Conservation (phyloP, 2,329 filamentous ascomycete species). For the Fusarium cyanostomum region DNA sequence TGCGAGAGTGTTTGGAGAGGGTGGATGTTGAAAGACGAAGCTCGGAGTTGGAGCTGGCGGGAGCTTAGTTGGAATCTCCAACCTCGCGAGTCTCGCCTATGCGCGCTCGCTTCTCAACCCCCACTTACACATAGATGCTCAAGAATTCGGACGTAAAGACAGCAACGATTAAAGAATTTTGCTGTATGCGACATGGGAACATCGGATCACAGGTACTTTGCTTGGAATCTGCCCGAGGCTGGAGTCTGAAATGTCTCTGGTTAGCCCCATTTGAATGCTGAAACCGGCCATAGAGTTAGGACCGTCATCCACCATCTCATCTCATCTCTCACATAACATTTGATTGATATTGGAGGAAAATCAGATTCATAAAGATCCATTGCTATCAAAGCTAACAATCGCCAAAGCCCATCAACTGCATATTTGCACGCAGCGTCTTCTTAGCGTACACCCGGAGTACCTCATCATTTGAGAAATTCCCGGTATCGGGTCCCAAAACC, state of each 20-base stretch:
- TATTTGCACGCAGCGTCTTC: conserved; percentile 7
- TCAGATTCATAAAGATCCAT: background rate
- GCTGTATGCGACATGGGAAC: background rate
- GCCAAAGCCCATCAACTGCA: conserved; percentile 13
- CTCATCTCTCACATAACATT: background rate
- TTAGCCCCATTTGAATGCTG: conserved; percentile 26
- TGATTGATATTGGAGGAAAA: background rate
- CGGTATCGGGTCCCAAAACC: conserved; percentile 2
- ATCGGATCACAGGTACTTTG: background rate
- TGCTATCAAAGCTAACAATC: conserved; percentile 11
- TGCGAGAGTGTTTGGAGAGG: conserved; percentile 16
- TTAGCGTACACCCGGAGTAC: conserved; percentile 13
- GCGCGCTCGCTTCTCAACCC: background rate
- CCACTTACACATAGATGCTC: conserved; percentile 10
- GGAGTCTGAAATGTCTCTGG: conserved; percentile 35
- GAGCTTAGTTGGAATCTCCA: conserved; percentile 31
- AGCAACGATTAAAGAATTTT: background rate
- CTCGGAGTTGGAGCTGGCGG: conserved; percentile 31
- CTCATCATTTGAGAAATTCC: conserved; percentile 7
- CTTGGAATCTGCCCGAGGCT: conserved; percentile 1
- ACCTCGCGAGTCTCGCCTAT: background rate
- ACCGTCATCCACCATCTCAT: conserved; percentile 11
- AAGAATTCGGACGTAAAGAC: background rate
- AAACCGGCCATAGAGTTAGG: conserved; percentile 30
- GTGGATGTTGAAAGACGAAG: conserved; percentile 29